A percentile compares a stretch with the other conserved stretches of the same genome.
Conservation (phyloP, 208 protist genomes). For the Trypanosoma boissoni region DNA sequence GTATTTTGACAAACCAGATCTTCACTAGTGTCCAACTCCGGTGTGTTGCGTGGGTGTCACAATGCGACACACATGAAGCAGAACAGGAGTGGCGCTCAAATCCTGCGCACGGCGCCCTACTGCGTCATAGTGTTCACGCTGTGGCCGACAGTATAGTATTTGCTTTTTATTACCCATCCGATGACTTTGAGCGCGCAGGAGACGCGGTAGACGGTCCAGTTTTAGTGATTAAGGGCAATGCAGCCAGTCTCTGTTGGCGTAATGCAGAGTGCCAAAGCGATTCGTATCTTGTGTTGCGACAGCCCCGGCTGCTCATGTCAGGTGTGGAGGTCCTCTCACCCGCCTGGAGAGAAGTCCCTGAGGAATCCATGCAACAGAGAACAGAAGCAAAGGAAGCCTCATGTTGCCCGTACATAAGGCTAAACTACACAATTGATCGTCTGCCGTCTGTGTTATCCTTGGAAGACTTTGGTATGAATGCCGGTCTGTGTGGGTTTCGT, state of each 20-base stretch:
- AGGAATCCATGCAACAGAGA: too few relatives aligned
- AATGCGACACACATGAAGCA: conserved; percentile 14
- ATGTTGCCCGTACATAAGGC: background rate
- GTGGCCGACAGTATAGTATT: conserved; percentile 1
- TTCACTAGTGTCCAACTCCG: conserved; percentile 21
- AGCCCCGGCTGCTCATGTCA: conserved; percentile 4
- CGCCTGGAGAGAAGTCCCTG: background rate
- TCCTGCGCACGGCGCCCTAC: conserved; percentile 8
- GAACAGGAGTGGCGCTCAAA: conserved; percentile 17
- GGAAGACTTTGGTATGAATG: conserved; percentile 35
- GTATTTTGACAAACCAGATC: conserved; percentile 30
- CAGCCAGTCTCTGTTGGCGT: conserved; percentile 3
- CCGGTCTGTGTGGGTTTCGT: conserved; percentile 21
- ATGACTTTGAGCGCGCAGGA: conserved; percentile 11
- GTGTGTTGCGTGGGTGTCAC: conserved; percentile 31
- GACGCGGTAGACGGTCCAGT: conserved; percentile 5
- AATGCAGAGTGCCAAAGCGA: conserved; percentile 8
- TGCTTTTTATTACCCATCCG: conserved; percentile 20
- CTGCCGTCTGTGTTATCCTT: conserved; percentile 25
- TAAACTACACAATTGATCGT: conserved; percentile 22
- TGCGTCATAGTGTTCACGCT: conserved; percentile 3
- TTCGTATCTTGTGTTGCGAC: background rate
- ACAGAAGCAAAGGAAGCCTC: background rate
- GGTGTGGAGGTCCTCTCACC: too few relatives aligned
- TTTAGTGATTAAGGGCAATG: conserved; percentile 4